Percentiles rank a stretch among this genome's conserved stretches.
Evolutionary conservation across 768 basidiomycete species (phyloP).

Genomic region (Rhizopogon vinicolor): DNA sequence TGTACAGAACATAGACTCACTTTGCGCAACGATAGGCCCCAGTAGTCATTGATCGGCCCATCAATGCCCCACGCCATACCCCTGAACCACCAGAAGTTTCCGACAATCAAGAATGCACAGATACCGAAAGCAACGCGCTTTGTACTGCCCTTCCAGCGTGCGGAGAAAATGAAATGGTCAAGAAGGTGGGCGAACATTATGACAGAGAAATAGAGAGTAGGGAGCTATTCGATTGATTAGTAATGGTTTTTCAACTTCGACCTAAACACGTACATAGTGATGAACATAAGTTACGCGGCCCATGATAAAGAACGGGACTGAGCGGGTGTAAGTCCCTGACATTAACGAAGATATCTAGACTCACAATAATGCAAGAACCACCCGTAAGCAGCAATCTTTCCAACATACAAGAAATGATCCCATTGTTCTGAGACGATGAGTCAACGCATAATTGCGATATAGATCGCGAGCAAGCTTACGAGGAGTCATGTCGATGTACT

Average conservation of each 20-base stretch:
- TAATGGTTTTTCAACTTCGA: neutral
- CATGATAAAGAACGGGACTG: conserved; percentile 98
- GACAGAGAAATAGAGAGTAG: conserved; percentile 95
- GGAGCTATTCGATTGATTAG: conserved; percentile 51
- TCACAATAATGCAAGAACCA: conserved; percentile 89
- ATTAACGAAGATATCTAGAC: conserved; percentile 18
- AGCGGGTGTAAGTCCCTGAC: neutral
- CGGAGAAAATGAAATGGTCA: conserved; percentile 90
- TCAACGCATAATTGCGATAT: neutral
- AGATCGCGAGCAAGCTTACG: conserved; percentile 43
- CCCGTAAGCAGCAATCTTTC: conserved; percentile 86
- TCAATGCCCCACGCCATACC: conserved; percentile 86
- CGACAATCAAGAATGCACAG: conserved; percentile 53
- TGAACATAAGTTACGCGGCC: conserved; percentile 95
- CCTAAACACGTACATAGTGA: conserved; percentile 70
- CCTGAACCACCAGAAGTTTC: conserved; percentile 95
- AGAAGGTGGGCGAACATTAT: conserved; percentile 87
- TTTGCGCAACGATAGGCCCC: conserved; percentile 77
- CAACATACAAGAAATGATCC: conserved; percentile 92
- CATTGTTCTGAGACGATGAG: conserved; percentile 59
- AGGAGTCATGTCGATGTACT: conserved; percentile 87
- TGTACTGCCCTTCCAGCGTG: conserved; percentile 55
- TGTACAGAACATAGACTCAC: conserved; percentile 26
- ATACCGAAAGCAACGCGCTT: conserved; percentile 73
- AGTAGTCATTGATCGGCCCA: conserved; percentile 79